phyloP scores from a whole-genome alignment of 306 rosid genomes.

The Cucurbita ficifolia region DNA sequence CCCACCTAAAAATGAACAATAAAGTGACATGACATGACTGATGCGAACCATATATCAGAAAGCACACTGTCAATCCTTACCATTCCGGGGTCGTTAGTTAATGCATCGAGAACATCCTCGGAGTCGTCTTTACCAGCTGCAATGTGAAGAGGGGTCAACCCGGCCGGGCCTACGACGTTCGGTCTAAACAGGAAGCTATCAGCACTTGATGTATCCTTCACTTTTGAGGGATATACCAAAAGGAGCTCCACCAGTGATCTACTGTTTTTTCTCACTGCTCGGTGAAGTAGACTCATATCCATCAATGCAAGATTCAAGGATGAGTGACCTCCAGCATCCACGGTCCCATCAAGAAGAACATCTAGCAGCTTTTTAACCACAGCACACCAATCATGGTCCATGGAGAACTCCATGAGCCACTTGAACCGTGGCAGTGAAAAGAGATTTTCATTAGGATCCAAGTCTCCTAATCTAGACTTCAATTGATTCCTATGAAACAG shows the following conservation, averaged over 20 bases:
- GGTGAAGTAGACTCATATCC: slow-evolving; percentile 68
- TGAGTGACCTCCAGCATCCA: slow-evolving; percentile 42
- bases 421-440: slow-evolving; percentile 49
- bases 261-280: slow-evolving; percentile 64
- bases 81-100: slow-evolving; percentile 79
- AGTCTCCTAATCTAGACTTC: slow-evolving; percentile 43
- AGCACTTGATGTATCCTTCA: slow-evolving; percentile 16
- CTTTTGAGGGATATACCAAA: slow-evolving; percentile 40
- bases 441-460: slow-evolving; percentile 37
- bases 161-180: slow-evolving; percentile 47
- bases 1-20: slow-evolving; percentile 40
- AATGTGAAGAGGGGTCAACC: slow-evolving; percentile 79
- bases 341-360: slow-evolving; percentile 47
- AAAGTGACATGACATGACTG: not conserved
- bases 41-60: not conserved
- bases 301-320: slow-evolving; percentile 44
- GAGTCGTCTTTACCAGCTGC: slow-evolving; percentile 58
- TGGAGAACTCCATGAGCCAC: slow-evolving; percentile 73
- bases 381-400: slow-evolving; percentile 86
- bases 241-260: slow-evolving; percentile 59
- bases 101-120: slow-evolving; percentile 64
- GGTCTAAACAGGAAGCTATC: slow-evolving; percentile 56
- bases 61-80: slow-evolving; percentile 22
- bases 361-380: slow-evolving; percentile 60
- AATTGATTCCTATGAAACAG: slow-evolving; percentile 57